phyloP scores from a whole-genome alignment of 352 stramenopile genomes.

The Phytophthora agathidicida region DNA sequence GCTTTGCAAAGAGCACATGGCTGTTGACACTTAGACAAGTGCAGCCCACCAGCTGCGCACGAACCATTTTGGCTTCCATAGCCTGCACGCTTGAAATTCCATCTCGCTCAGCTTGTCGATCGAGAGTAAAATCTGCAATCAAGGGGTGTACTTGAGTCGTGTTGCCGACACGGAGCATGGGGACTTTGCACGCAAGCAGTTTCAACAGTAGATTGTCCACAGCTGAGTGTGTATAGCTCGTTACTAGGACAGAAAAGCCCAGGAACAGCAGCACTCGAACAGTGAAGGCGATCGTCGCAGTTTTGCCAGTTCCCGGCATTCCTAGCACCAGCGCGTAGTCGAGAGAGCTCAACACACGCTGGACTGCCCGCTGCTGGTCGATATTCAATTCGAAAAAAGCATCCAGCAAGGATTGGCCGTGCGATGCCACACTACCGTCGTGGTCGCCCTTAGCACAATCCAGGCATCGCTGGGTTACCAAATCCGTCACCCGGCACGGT shows the following conservation, averaged over 20 bases:
- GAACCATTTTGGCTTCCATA: conserved; percentile 58
- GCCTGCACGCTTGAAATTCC: conserved; percentile 42
- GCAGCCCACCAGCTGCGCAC: conserved; percentile 66
- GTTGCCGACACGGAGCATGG: conserved; percentile 82
- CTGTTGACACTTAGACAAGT: conserved; percentile 81
- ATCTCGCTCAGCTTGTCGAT: conserved; percentile 41
- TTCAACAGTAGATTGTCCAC: conserved; percentile 98
- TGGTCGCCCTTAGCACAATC: conserved; percentile 14
- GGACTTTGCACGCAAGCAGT: conserved; percentile 67
- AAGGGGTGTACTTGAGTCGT: conserved; percentile 70
- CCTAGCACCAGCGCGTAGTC: conserved; percentile 96
- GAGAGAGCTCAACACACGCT: conserved; percentile 85
- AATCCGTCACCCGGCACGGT: conserved; percentile 43
- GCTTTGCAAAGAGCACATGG: conserved; percentile 78
- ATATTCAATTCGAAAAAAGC: conserved; percentile 74
- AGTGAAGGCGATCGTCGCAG: conserved; percentile 95
- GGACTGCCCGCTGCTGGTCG: conserved; percentile 75
- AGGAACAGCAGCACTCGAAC: conserved; percentile 91
- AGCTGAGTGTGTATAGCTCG: conserved; percentile 97
- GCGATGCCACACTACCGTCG: conserved; percentile 16
- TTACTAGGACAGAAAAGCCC: conserved; percentile 95
- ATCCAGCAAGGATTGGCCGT: conserved; percentile 41
- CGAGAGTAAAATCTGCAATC: conserved; percentile 63
- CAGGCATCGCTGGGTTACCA: conserved; percentile 46
- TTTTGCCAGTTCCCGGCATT: conserved; percentile 97